These are phyloP conservation scores for Sutorius eximius DNA, from an alignment of 1,284 basidiomycete species.

Conservation along the genomic window DNA sequence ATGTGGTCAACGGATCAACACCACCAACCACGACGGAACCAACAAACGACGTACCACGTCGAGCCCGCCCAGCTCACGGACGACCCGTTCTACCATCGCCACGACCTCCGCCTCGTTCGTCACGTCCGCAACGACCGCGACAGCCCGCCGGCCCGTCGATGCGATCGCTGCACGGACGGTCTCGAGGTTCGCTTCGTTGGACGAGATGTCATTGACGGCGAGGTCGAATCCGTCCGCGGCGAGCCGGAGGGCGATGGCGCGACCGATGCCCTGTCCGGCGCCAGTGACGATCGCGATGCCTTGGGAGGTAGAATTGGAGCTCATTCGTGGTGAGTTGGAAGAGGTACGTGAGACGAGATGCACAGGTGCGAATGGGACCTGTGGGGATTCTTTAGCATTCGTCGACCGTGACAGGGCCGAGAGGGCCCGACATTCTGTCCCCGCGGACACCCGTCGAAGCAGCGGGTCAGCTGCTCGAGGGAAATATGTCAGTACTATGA, in stretches of 20 bases:
- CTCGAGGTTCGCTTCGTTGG: slow-evolving; percentile 30
- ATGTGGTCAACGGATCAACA: no score
- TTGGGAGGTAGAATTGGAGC: background rate
- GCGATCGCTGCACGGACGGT: slow-evolving; percentile 34
- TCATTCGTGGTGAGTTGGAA: background rate
- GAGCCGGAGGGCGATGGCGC: slow-evolving; percentile 42
- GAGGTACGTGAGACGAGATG: no score
- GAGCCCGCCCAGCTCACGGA: slow-evolving; percentile 14
- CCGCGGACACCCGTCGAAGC: no score
- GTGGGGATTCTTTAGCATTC: no score
- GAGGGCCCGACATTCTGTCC: no score
- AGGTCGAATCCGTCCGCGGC: slow-evolving; percentile 45
- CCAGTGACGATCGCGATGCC: slow-evolving; percentile 40
- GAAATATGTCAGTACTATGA: no score
- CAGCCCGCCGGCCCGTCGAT: slow-evolving; percentile 28
- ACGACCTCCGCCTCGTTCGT: slow-evolving; percentile 39
- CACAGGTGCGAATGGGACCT: no score
- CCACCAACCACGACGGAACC: no score
- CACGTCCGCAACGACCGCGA: slow-evolving; percentile 37
- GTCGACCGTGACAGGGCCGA: no score
- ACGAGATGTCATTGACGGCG: slow-evolving; percentile 39
- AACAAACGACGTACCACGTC: slow-evolving; percentile 11
- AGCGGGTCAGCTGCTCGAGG: no score
- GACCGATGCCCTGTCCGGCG: slow-evolving; percentile 42
- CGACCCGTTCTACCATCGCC: slow-evolving; percentile 32